Evolutionary conservation across 2,329 filamentous ascomycete species (phyloP).

Genomic region (Fusarium verticillioides): DNA sequence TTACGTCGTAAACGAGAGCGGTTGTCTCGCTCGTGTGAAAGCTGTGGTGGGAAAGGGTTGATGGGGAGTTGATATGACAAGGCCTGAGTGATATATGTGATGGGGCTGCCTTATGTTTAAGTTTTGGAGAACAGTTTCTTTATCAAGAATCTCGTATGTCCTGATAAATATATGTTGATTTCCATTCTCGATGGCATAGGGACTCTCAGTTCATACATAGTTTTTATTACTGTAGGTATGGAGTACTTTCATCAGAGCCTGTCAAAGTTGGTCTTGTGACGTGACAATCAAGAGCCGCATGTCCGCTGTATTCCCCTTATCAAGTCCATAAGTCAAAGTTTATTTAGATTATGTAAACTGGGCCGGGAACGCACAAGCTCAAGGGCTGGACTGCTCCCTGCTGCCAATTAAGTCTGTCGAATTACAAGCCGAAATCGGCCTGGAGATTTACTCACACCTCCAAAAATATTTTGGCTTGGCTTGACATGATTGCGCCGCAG

Average conservation of each 20-base stretch:
- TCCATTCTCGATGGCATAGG: background rate
- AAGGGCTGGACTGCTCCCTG: slow-evolving; percentile 9
- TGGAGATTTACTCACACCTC: slow-evolving; percentile 19
- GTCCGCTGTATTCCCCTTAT: slow-evolving; percentile 38
- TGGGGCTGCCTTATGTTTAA: background rate
- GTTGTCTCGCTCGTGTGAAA: background rate
- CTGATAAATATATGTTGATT: background rate
- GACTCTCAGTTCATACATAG: background rate
- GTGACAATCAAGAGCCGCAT: slow-evolving; percentile 10
- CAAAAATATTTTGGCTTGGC: slow-evolving; percentile 5
- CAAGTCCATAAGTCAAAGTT: slow-evolving; percentile 14
- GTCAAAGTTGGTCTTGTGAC: slow-evolving; percentile 12
- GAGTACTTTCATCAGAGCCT: background rate
- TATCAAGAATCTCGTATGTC: background rate
- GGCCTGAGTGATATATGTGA: background rate
- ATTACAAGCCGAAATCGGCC: slow-evolving; percentile 45
- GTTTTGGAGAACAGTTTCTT: background rate
- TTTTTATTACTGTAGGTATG: background rate
- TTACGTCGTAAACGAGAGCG: background rate
- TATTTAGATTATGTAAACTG: slow-evolving; percentile 38
- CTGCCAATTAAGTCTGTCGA: slow-evolving; percentile 39
- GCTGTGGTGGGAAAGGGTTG: background rate
- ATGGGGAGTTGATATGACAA: background rate
- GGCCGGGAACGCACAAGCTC: slow-evolving; percentile 12
- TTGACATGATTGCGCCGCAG: slow-evolving; percentile 6